phyloP scores from a whole-genome alignment of 2,329 filamentous ascomycete species.

The Colletotrichum graminicola region DNA sequence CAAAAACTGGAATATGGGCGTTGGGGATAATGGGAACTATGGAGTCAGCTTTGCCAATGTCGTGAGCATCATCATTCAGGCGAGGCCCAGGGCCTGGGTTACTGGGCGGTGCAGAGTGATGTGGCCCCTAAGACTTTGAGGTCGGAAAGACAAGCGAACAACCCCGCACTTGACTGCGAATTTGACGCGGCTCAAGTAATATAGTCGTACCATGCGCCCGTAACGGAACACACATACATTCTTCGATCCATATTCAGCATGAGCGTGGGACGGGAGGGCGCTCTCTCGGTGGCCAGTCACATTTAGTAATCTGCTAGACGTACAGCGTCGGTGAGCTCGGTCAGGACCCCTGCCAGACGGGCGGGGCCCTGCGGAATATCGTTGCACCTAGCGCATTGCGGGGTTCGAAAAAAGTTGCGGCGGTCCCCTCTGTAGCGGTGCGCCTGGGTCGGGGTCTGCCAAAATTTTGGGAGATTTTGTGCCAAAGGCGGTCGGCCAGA shows the following conservation, averaged over 20 bases:
- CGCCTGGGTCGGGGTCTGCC: background rate
- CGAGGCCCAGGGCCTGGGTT: background rate
- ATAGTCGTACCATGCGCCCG: background rate
- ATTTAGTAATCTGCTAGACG: background rate
- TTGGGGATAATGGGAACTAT: background rate
- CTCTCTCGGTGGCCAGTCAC: background rate
- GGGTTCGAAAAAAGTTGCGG: slow-evolving; percentile 44
- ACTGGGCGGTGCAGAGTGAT: background rate
- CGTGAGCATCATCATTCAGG: background rate
- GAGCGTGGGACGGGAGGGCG: background rate
- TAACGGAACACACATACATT: background rate
- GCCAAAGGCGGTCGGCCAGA: slow-evolving; percentile 41
- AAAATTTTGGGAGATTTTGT: slow-evolving; percentile 42
- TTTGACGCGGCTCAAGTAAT: background rate
- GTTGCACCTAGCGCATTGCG: slow-evolving; percentile 44
- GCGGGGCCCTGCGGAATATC: slow-evolving; percentile 42
- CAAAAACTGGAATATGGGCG: slow-evolving; percentile 1
- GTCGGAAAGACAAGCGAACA: too few species aligned
- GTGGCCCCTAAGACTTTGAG: background rate
- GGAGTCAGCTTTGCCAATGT: background rate
- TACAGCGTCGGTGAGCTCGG: slow-evolving; percentile 3
- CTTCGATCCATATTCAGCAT: background rate
- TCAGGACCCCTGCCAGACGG: slow-evolving; percentile 16
- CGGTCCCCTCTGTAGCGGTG: slow-evolving; percentile 9
- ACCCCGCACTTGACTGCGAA: too few species aligned